Evolutionary conservation across 805 yeast genomes (phyloP), one percentile per base, ranked within the genome.

Genomic region (Barnettozyma californica): DNA sequence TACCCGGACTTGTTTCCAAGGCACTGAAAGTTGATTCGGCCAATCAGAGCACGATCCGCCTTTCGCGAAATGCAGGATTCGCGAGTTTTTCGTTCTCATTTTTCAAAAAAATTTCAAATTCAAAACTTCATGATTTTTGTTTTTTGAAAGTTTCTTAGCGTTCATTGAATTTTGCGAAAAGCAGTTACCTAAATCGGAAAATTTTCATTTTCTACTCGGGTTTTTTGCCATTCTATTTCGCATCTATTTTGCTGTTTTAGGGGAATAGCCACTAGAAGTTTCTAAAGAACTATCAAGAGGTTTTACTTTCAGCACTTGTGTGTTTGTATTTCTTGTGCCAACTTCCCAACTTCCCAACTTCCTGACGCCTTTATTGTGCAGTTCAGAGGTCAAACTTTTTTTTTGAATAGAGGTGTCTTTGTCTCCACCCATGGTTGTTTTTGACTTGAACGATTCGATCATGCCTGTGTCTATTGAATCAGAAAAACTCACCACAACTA

Each of bases 351-450:
- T 13, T 35, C 40, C 19, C 21, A 18, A 35, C 23, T 46, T 35
- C 14, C 62, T 61, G 63, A 60, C 64, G 61, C 61, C 64, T 60
- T 60, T 38, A 56, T 54, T 61, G 65, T 45, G 63, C 63, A 53
- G 63, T 47, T 58, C 62, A 60, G 62, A 39, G 44, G 50, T 41
- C 31, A 42, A 52, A 53, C 11, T 19, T 38, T 18, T 10, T 46
- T 23, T 27, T 26, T 29, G 31, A 10, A 5, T 23, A 23, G 16
- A 21, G n/a, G 25, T 7, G 23, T 18, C 5, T 35, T 35, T 18
- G 20, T 16, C 18, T 31, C n/a, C 29, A 18, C 35, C 6, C 23
- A 25, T 41, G 37, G 33, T 42, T 37, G 21, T 40, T 7, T 19
- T 25, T 42, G 21, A 20, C 39, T 31, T 43, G 9, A 11, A 20